Conservation (phyloP, 129 eudicot genomes). For the Chrysanthemum makinoi region DNA sequence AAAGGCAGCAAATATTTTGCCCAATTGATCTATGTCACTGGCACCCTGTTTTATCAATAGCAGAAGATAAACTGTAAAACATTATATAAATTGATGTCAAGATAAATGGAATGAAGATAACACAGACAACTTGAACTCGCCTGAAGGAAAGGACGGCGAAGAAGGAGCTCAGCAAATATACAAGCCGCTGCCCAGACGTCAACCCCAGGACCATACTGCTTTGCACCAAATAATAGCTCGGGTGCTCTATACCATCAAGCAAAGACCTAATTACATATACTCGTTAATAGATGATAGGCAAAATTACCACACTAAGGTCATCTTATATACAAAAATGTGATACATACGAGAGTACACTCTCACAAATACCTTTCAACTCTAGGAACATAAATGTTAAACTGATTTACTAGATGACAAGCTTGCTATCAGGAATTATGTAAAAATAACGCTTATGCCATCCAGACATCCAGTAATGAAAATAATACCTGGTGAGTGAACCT, state of each 20-base stretch:
- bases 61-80: constrained; percentile 51
- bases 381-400: constrained; percentile 12
- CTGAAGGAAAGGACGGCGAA: constrained; percentile 90
- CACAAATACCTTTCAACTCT: background rate
- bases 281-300: too few species aligned
- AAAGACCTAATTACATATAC: constrained; percentile 52
- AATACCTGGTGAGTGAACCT: constrained; percentile 92
- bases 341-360: background rate
- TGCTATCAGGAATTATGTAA: constrained; percentile 11
- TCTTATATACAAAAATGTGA: too few species aligned
- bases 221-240: constrained; percentile 89
- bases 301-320: too few species aligned
- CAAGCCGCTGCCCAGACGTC: constrained; percentile 99
- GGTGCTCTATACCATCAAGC: constrained; percentile 99
- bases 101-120: too few species aligned
- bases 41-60: background rate
- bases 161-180: constrained; percentile 85
- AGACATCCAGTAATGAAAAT: constrained; percentile 3
- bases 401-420: constrained; percentile 18
- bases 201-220: constrained; percentile 91
- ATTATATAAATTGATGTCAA: too few species aligned
- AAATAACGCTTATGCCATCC: constrained; percentile 10
- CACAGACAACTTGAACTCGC: constrained; percentile 24
- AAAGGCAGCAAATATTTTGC: too few species aligned
- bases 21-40: too few species aligned